phyloP scores from a whole-genome alignment of 495 filamentous ascomycete species.

The Umbilicaria muhlenbergii region DNA sequence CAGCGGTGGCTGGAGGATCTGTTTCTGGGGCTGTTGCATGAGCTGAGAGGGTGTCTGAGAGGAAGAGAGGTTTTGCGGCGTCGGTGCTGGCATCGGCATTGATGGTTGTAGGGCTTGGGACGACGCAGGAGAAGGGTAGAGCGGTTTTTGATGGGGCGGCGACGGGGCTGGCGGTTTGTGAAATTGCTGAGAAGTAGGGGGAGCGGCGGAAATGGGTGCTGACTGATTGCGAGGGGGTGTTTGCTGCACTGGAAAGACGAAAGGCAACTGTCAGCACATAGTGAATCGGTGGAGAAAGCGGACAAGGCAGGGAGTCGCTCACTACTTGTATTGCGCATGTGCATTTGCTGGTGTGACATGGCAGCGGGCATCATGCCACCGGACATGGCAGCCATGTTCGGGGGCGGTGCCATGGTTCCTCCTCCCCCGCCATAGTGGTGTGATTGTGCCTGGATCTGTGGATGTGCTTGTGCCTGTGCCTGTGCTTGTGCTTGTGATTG shows the following conservation, averaged over 20 bases:
- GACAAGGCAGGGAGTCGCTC: too few species aligned
- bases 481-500: too few species aligned
- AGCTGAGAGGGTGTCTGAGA: conserved; percentile 9
- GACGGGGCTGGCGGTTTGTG: conserved; percentile 5
- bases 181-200: conserved; percentile 6
- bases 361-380: conserved; percentile 22
- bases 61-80: conserved; percentile 2
- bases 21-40: conserved; percentile 30
- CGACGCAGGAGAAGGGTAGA: background rate
- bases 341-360: conserved; percentile 14
- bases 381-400: conserved; percentile 24
- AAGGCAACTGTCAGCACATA: too few species aligned
- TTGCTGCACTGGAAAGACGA: conserved; percentile 1
- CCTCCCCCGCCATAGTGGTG: too few species aligned
- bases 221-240: conserved; percentile 13
- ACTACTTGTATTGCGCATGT: conserved; percentile 15
- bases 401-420: too few species aligned
- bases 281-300: too few species aligned
- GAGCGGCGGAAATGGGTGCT: conserved; percentile 14
- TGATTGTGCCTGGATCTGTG: too few species aligned
- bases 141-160: conserved; percentile 2
- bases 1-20: conserved; percentile 10
- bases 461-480: too few species aligned
- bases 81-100: background rate
- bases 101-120: too few species aligned